These are phyloP conservation scores for Mycosarcoma mackinlayi DNA, from an alignment of 1,284 basidiomycete species.

Conservation along the genomic window DNA sequence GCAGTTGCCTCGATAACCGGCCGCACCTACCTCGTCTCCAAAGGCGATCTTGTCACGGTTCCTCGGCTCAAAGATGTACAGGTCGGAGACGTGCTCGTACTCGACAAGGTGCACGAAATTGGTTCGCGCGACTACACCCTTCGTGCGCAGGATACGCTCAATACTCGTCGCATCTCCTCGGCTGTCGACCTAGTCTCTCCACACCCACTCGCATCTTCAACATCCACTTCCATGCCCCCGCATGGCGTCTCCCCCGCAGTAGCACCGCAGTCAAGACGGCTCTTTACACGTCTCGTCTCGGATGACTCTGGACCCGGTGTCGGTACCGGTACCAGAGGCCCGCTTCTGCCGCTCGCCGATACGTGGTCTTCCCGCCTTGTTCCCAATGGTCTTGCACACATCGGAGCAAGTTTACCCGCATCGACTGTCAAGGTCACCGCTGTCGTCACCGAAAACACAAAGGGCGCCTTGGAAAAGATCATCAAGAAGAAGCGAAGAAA, in stretches of 20 bases:
- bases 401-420: slow-evolving; percentile 52
- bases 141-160: slow-evolving; percentile 71
- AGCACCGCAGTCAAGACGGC: slow-evolving; percentile 23
- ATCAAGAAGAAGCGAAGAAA: slow-evolving; percentile 98
- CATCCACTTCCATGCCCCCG: background rate
- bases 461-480: slow-evolving; percentile 87
- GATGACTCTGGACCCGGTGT: slow-evolving; percentile 6
- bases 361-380: slow-evolving; percentile 59
- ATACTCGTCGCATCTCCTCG: slow-evolving; percentile 38
- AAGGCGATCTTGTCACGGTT: slow-evolving; percentile 89
- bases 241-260: slow-evolving; percentile 22
- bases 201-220: background rate
- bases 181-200: slow-evolving; percentile 26
- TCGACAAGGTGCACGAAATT: slow-evolving; percentile 90
- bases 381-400: slow-evolving; percentile 61
- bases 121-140: slow-evolving; percentile 94
- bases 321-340: too few species aligned
- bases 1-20: slow-evolving; percentile 87
- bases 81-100: slow-evolving; percentile 82
- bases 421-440: slow-evolving; percentile 78
- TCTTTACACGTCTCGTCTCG: slow-evolving; percentile 26
- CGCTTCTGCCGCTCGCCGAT: slow-evolving; percentile 35
- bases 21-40: slow-evolving; percentile 85
- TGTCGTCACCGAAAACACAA: slow-evolving; percentile 95
- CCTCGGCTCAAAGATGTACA: slow-evolving; percentile 78